Base-by-base conservation (phyloP, 257 asterid species). In the Ligustrum vulgare region DNA sequence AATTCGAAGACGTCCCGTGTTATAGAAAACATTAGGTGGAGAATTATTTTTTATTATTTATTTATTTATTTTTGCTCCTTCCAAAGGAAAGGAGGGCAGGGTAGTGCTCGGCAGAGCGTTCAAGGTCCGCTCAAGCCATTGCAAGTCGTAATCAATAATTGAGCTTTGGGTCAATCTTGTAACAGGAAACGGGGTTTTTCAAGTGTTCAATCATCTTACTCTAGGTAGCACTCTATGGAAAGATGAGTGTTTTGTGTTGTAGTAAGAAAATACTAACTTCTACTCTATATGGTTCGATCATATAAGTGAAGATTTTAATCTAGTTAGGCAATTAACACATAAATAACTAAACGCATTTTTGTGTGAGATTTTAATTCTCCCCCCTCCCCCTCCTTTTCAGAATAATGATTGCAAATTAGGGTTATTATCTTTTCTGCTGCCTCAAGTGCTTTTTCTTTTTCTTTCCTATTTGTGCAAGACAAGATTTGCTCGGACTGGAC, bases 401-500 rank as follows among this genome's bases (percentile, higher is more conserved):
- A 60, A 25, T 10, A 60, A 23, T 60, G 34, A 23, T 60, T 60
- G 67, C 67, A 60, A 60, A 22, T 60, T 23, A 3, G 67, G 67
- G 18, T 60, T 60, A 5, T 23, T 22, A 22, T 22, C 33, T 54
- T 18, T 25, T 54, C 25, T 54, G 9, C 63, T 54, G 11, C 25
- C 25, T 7, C 63, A 18, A 7, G 6, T 20, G 66, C 66, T 1
- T 58, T 58, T 9, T 58, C 33, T 45, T 51, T 6, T 4, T 58
- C 66, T 58, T 23, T 60, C 15, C 67, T 11, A 8, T 60, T 22
- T 23, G 67, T 22, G 64, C 31, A n/a, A 56, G 64, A 54, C 11
- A 54, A 5, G 11, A 47, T 78, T 75, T 67, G n/a, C 60, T 31
- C 60, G 47, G 63, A 43, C 58, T 66, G 60, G 35, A 3, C 8